Base-by-base conservation (phyloP, 345 rosid species). In the Populus deltoides region DNA sequence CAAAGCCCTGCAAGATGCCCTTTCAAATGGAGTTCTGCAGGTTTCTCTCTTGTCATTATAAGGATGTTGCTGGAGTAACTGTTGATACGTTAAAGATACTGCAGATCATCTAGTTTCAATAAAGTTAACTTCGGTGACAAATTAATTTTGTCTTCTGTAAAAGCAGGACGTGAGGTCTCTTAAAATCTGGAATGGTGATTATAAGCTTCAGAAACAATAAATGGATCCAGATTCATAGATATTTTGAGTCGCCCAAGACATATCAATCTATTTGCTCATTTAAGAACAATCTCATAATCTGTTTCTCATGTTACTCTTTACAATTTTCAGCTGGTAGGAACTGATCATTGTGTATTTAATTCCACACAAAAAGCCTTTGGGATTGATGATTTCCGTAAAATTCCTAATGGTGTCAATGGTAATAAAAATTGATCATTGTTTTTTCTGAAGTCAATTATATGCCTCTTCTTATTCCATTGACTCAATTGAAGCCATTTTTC, bases 341-440 rank as follows among this genome's bases (percentile, higher is more conserved):
- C 99, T 70, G 99, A 96, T 87, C 99, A 96, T 78, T 96, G 99
- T 79, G 47, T 79, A 24, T 96, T 91, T 78, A 91, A 90, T 79
- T 93, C 99, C 25, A 89, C 93, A 36, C 98, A 96, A 85, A 96
- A 96, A 80, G 81, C 95, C 72, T 55, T 89, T 22, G 98, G 98
- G 31, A 81, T 91, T 70, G 90, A 96, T 84, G 98, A 93, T 90
- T 93, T 96, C 84, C 93, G 95, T 70, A 91, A 90, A 82, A 96
- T 92, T 63, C 98, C 98, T 41, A 94, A 93, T 80, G 99, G 98
- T 49, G 94, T 96, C 74, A 96, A 96, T 83, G 99, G 98, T 89
- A 90, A 88, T 57, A 27, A 74, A 76, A 61, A 41, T 63, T 65
- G 75, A 79, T 80, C 75, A 75, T 75, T 49, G 76, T 47, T 73